These are phyloP conservation scores for Nannochloris sp. DNA, from an alignment of 139 green algal species.

Conservation along the genomic window DNA sequence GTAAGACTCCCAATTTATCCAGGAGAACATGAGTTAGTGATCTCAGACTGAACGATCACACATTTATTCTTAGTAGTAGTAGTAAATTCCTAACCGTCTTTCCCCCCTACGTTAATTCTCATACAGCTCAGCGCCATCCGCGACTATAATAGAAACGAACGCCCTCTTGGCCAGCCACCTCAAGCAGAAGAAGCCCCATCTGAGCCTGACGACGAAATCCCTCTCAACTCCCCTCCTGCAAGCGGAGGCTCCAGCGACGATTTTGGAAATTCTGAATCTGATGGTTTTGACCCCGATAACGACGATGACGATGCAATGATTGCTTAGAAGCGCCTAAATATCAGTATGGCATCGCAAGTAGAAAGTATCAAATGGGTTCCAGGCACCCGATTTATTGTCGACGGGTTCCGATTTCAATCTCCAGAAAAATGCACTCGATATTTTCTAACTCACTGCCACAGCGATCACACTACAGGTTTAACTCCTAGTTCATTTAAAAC, in stretches of 20 bases:
- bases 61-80: too few relatives aligned
- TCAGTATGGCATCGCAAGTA: constrained; percentile 55
- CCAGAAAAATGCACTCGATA: constrained; percentile 47
- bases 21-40: too few relatives aligned
- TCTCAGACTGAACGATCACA: too few relatives aligned
- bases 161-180: background rate
- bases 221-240: background rate
- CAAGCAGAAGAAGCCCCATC: background rate
- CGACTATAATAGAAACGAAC: background rate
- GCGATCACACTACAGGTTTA: constrained; percentile 68
- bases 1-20: too few relatives aligned
- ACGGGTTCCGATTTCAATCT: constrained; percentile 45
- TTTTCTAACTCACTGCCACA: constrained; percentile 75
- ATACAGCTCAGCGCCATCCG: background rate
- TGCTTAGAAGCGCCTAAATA: background rate
- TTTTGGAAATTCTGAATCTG: background rate
- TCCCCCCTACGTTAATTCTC: background rate
- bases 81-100: background rate
- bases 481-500: constrained; percentile 25
- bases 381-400: constrained; percentile 48
- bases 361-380: constrained; percentile 67
- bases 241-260: background rate
- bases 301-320: background rate
- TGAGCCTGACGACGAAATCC: background rate
- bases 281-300: background rate